A percentile compares a stretch with the other conserved stretches of the same genome.
These are phyloP conservation scores for Annulohypoxylon bovei DNA, from an alignment of 495 filamentous ascomycete genomes.

Conservation along the genomic window DNA sequence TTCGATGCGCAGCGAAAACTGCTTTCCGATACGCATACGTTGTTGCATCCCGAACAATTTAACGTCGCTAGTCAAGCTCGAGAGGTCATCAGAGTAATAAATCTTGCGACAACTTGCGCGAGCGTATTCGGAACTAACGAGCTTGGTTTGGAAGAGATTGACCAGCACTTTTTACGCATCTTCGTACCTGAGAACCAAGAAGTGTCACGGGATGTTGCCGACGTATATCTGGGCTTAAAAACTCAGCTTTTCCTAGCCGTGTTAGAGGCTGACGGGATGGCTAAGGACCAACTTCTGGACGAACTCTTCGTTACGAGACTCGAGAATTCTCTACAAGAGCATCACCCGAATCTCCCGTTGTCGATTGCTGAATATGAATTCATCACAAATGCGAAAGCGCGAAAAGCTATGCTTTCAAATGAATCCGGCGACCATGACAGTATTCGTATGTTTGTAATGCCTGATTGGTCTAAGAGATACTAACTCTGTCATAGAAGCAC, in stretches of 20 bases:
- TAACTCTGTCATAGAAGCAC: constrained; percentile 53
- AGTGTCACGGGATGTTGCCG: constrained; percentile 74
- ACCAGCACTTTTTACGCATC: constrained; percentile 84
- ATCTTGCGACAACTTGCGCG: constrained; percentile 84
- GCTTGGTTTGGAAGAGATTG: constrained; percentile 82
- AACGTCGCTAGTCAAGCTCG: constrained; percentile 65
- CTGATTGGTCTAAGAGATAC: constrained; percentile 3
- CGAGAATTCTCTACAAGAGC: constrained; percentile 68
- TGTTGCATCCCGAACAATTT: constrained; percentile 77
- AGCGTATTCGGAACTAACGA: constrained; percentile 86
- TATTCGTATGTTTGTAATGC: constrained; percentile 54
- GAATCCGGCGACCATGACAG: constrained; percentile 69
- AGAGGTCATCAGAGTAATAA: constrained; percentile 83
- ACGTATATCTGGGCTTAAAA: constrained; percentile 83
- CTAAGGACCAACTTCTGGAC: constrained; percentile 73
- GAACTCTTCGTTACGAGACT: constrained; percentile 78
- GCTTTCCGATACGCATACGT: constrained; percentile 74
- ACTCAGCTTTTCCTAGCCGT: constrained; percentile 85
- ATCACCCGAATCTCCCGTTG: constrained; percentile 72
- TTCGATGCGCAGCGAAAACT: constrained; percentile 84
- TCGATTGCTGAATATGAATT: constrained; percentile 80
- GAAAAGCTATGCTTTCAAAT: constrained; percentile 72
- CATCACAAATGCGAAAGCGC: constrained; percentile 67
- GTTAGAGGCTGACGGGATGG: constrained; percentile 65
- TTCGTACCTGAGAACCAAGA: constrained; percentile 82